Evolutionary conservation across 225 moss, liverwort and hornwort genomes (phyloP), one percentile per base, ranked within the genome.

Genomic region (Pseudoscleropodium purum): DNA sequence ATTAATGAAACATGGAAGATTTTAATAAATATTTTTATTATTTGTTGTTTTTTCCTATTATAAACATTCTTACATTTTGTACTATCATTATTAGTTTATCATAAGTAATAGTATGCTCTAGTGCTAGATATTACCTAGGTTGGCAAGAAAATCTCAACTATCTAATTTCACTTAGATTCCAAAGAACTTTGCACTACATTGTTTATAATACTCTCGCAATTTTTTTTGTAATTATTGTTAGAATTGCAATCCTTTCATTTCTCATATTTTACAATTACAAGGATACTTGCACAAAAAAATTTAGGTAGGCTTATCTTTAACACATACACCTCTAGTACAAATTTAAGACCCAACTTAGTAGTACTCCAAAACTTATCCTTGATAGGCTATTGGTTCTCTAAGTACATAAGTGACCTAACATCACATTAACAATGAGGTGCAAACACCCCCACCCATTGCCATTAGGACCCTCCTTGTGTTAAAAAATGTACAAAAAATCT

Each of bases 91-190:
- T 1, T 24, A 70, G 39, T 13, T 24, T 24, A 69, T 39, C 23
- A 39, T 24, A 70, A 24, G 13, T 70, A 39, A n/a, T 24, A 24
- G 24, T 24, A n/a, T 4, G 2, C 39, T 70, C 24, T 24, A 24
- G 7, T 69, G 2, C 3, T 69, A 24, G 24, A 39, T 39, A 39
- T 39, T n/a, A 39, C n/a, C 69, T 24, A n/a, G 37, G 7, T n/a
- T 69, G 23, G 24, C 0, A 0, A 0, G 0, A 3, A 69, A 69
- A 69, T n/a, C 69, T 69, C 23, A 0, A n/a, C 7, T 11, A 23
- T 12, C 21, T 37, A 6, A 36, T 67, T 36, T 67, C 2, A 67
- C 0, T 33, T 67, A 67, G 19, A 67, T 20, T 67, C 24, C 0
- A 24, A n/a, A 4, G 24, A n/a, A n/a, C 5, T 15, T 27, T 27